Evolutionary conservation across 768 basidiomycete genomes (phyloP).

Genomic region (Dentipellis fragilis): DNA sequence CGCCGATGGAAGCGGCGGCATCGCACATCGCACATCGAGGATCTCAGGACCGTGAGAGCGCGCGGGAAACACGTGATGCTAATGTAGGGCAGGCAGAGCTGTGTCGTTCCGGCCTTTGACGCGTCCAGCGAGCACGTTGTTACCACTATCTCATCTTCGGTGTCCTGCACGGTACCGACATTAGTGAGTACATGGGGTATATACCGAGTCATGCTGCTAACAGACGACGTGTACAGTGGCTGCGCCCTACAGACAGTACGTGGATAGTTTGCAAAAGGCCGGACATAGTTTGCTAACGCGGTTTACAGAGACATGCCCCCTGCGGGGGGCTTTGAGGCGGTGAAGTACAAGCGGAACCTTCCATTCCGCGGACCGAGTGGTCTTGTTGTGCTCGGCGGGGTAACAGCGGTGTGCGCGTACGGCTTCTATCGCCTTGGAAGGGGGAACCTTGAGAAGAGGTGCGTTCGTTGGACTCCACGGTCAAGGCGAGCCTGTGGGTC

Average conservation of each 20-base stretch:
- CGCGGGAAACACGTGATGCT: too few relatives aligned
- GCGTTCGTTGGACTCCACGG: conserved; percentile 24
- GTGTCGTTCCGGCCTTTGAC: too few relatives aligned
- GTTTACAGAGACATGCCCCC: conserved; percentile 87
- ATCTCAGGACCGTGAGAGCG: too few relatives aligned
- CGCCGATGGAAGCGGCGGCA: too few relatives aligned
- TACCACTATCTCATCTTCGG: too few relatives aligned
- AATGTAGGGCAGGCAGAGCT: too few relatives aligned
- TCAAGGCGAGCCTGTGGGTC: conserved; percentile 24
- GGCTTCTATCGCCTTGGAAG: conserved; percentile 88
- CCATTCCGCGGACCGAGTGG: conserved; percentile 84
- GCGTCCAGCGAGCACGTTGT: too few relatives aligned
- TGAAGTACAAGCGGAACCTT: conserved; percentile 94
- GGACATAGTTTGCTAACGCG: conserved; percentile 5
- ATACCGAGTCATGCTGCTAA: neutral
- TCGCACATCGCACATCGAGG: too few relatives aligned
- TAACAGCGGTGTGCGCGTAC: conserved; percentile 75
- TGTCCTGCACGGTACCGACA: too few relatives aligned
- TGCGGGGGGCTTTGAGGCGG: conserved; percentile 79
- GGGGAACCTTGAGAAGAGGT: conserved; percentile 92
- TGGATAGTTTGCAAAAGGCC: conserved; percentile 6
- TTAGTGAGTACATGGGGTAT: too few relatives aligned
- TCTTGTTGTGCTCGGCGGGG: conserved; percentile 75
- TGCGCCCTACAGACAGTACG: conserved; percentile 55
- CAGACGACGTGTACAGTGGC: conserved; percentile 33